Evolutionary conservation across 495 filamentous ascomycete species (phyloP).

Genomic region (Penicillium manginii): DNA sequence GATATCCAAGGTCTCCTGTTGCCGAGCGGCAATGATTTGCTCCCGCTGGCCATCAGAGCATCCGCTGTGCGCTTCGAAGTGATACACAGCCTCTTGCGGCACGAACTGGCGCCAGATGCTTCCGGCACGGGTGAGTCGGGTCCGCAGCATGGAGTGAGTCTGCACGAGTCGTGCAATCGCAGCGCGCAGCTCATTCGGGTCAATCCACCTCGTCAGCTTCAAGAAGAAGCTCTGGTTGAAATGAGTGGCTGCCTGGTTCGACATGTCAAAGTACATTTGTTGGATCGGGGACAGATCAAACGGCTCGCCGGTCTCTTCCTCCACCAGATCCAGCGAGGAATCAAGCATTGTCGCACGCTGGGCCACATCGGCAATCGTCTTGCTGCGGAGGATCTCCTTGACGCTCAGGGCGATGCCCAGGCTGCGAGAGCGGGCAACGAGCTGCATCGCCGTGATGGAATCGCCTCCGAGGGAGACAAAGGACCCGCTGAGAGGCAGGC

Average conservation of each 20-base stretch:
- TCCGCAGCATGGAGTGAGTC: slow-evolving; percentile 74
- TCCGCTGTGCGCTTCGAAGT: too few species aligned
- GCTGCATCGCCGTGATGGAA: slow-evolving; percentile 71
- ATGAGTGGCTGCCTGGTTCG: slow-evolving; percentile 58
- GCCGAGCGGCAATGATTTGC: too few species aligned
- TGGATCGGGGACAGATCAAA: slow-evolving; percentile 76
- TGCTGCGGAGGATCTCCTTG: slow-evolving; percentile 52
- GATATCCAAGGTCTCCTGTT: too few species aligned
- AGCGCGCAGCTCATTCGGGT: slow-evolving; percentile 48
- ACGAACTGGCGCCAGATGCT: slow-evolving; percentile 28
- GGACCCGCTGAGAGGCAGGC: slow-evolving; percentile 56
- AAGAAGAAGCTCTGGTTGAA: slow-evolving; percentile 75
- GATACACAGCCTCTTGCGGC: slow-evolving; percentile 41
- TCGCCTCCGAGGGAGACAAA: slow-evolving; percentile 71
- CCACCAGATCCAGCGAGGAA: slow-evolving; percentile 37
- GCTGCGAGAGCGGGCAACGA: slow-evolving; percentile 54
- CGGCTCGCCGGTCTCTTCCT: slow-evolving; percentile 45
- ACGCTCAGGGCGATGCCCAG: slow-evolving; percentile 59
- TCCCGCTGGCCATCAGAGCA: too few species aligned
- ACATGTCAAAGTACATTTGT: slow-evolving; percentile 66
- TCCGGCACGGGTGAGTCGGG: slow-evolving; percentile 54
- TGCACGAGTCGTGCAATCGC: slow-evolving; percentile 61
- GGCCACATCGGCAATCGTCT: slow-evolving; percentile 49
- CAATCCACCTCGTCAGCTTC: slow-evolving; percentile 53
- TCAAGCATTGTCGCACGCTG: slow-evolving; percentile 34